phyloP scores from a whole-genome alignment of 2,329 filamentous ascomycete species.

The Aureobasidium subglaciale region DNA sequence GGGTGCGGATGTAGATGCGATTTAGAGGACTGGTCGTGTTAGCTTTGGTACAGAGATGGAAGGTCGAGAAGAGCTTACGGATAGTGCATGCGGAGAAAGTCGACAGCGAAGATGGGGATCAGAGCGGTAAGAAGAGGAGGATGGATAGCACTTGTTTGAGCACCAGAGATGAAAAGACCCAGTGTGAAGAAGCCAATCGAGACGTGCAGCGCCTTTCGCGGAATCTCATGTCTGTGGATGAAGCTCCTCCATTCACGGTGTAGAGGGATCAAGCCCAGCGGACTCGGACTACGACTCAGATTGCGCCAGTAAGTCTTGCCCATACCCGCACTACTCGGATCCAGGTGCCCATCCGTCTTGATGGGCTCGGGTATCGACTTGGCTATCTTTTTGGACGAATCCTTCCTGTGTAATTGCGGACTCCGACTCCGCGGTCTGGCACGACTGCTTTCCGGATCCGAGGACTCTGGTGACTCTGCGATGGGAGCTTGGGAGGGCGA shows the following conservation, averaged over 20 bases:
- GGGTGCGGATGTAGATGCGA: slow-evolving; percentile 70
- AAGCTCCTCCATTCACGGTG: slow-evolving; percentile 87
- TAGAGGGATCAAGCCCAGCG: slow-evolving; percentile 88
- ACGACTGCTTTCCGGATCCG: slow-evolving; percentile 45
- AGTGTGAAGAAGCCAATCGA: slow-evolving; percentile 94
- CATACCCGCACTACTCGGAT: slow-evolving; percentile 59
- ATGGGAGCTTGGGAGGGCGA: slow-evolving; percentile 55
- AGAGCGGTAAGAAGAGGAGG: slow-evolving; percentile 76
- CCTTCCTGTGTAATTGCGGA: slow-evolving; percentile 41
- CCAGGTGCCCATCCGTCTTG: slow-evolving; percentile 58
- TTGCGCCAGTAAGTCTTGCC: slow-evolving; percentile 75
- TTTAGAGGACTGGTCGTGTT: slow-evolving; percentile 56
- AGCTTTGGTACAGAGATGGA: neutral
- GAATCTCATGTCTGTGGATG: slow-evolving; percentile 88
- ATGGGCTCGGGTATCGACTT: neutral
- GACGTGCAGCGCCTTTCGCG: slow-evolving; percentile 85
- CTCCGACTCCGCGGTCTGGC: slow-evolving; percentile 67
- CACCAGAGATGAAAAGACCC: slow-evolving; percentile 73
- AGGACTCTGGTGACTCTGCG: slow-evolving; percentile 44
- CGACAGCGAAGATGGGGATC: slow-evolving; percentile 74
- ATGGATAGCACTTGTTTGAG: slow-evolving; percentile 69
- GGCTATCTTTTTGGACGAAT: slow-evolving; percentile 37
- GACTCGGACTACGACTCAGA: slow-evolving; percentile 84
- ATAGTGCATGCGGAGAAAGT: slow-evolving; percentile 76
- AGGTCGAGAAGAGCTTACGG: slow-evolving; percentile 31